Conservation (phyloP, 768 basidiomycete species). For the Guyanaporus albipodus region DNA sequence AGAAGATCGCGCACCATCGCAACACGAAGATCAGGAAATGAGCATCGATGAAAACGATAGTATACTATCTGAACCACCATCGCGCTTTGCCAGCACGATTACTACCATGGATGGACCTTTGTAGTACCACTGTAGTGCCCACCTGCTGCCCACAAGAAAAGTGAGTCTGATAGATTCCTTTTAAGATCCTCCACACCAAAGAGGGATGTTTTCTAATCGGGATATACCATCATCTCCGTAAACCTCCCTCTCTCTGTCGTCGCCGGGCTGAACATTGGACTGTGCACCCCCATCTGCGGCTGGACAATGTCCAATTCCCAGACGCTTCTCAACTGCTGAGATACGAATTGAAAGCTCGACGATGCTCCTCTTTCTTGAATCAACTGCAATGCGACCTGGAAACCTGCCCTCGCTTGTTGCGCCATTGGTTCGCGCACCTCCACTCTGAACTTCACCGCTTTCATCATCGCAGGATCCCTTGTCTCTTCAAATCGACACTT, state of each 20-base stretch:
- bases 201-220: slow-evolving; percentile 16
- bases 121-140: slow-evolving; percentile 4
- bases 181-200: slow-evolving; percentile 16
- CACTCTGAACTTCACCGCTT: slow-evolving; percentile 78
- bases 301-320: slow-evolving; percentile 62
- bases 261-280: slow-evolving; percentile 28
- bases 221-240: slow-evolving; percentile 34
- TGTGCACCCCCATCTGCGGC: slow-evolving; percentile 11
- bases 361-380: slow-evolving; percentile 85
- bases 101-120: slow-evolving; percentile 34
- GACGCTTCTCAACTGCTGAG: slow-evolving; percentile 55
- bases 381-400: slow-evolving; percentile 57
- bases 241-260: slow-evolving; percentile 26
- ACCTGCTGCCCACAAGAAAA: too few relatives aligned
- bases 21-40: slow-evolving; percentile 24
- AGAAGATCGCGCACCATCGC: slow-evolving; percentile 2
- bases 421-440: slow-evolving; percentile 52
- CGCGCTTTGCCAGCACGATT: slow-evolving; percentile 37
- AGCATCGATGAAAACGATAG: slow-evolving; percentile 26
- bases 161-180: slow-evolving; percentile 5
- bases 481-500: slow-evolving; percentile 75
- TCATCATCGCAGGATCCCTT: slow-evolving; percentile 53
- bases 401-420: slow-evolving; percentile 43
- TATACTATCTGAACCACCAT: slow-evolving; percentile 28
- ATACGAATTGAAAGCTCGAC: slow-evolving; percentile 76